Evolutionary conservation across 768 basidiomycete genomes (phyloP).

Genomic region (Lactarius vividus): DNA sequence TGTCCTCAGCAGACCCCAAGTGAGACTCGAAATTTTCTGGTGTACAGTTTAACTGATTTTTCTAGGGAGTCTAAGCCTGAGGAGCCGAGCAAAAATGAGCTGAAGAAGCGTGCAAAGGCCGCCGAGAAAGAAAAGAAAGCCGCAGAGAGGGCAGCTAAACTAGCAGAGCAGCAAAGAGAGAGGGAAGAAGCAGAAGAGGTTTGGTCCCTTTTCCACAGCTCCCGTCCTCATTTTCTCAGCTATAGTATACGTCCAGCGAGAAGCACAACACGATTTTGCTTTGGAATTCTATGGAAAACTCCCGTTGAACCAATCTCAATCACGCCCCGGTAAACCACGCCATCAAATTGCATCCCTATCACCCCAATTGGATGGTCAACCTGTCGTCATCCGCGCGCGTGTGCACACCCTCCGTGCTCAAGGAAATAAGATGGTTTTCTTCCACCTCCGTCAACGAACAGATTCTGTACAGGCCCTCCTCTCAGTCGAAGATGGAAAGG

Average conservation of each 20-base stretch:
- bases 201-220: constrained; percentile 24
- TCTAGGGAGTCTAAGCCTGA: constrained; percentile 28
- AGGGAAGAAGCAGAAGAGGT: constrained; percentile 66
- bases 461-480: constrained; percentile 87
- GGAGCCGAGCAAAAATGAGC: constrained; percentile 79
- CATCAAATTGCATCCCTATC: constrained; percentile 65
- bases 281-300: constrained; percentile 79
- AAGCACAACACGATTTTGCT: constrained; percentile 62
- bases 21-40: not conserved
- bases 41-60: not conserved
- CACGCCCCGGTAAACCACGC: constrained; percentile 59
- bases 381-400: constrained; percentile 82
- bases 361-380: constrained; percentile 61
- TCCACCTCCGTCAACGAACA: constrained; percentile 85
- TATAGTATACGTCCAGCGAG: not conserved
- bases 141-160: constrained; percentile 79
- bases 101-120: constrained; percentile 90
- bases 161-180: constrained; percentile 68
- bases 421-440: constrained; percentile 94
- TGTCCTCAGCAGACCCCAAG: constrained; percentile 23
- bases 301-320: constrained; percentile 89
- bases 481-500: constrained; percentile 61
- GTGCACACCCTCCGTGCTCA: constrained; percentile 90
- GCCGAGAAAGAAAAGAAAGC: constrained; percentile 88
- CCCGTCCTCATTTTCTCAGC: not conserved